Percentiles rank a stretch among this genome's conserved stretches.
phyloP scores from a whole-genome alignment of 805 yeast genomes.

The Candida maris region DNA sequence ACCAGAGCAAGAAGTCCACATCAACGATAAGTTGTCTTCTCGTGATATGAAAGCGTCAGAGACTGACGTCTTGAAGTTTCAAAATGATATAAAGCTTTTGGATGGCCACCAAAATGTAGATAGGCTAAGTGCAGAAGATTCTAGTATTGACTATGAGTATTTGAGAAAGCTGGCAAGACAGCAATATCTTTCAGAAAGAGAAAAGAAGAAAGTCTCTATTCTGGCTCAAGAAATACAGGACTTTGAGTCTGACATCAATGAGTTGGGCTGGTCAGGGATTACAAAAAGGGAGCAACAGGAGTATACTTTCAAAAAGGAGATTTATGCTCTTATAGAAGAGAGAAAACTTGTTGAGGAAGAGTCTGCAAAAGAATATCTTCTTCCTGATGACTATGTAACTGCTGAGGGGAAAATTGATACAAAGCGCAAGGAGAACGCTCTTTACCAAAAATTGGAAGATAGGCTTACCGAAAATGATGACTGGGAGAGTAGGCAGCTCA shows the following conservation, averaged over 20 bases:
- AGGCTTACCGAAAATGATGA: slow-evolving; percentile 19
- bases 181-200: slow-evolving; percentile 44
- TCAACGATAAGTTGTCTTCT: background rate
- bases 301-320: slow-evolving; percentile 46
- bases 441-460: slow-evolving; percentile 37
- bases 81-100: slow-evolving; percentile 5
- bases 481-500: slow-evolving; percentile 55
- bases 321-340: slow-evolving; percentile 42
- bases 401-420: slow-evolving; percentile 50
- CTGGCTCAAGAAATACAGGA: slow-evolving; percentile 45
- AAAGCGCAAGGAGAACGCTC: slow-evolving; percentile 48
- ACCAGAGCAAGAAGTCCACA: no score
- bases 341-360: slow-evolving; percentile 23
- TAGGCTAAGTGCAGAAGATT: slow-evolving; percentile 8
- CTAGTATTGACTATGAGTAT: slow-evolving; percentile 18
- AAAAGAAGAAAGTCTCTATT: slow-evolving; percentile 41
- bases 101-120: slow-evolving; percentile 5
- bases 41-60: background rate
- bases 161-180: slow-evolving; percentile 48
- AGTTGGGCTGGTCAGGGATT: slow-evolving; percentile 53
- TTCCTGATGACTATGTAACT: slow-evolving; percentile 58
- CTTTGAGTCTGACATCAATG: slow-evolving; percentile 45
- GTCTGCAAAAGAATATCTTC: slow-evolving; percentile 34
- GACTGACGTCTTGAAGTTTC: slow-evolving; percentile 2
- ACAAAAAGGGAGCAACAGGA: slow-evolving; percentile 49